Evolutionary conservation across 2,329 filamentous ascomycete species (phyloP), one percentile per base, ranked within the genome.

Genomic region (Rutstroemia sp.): DNA sequence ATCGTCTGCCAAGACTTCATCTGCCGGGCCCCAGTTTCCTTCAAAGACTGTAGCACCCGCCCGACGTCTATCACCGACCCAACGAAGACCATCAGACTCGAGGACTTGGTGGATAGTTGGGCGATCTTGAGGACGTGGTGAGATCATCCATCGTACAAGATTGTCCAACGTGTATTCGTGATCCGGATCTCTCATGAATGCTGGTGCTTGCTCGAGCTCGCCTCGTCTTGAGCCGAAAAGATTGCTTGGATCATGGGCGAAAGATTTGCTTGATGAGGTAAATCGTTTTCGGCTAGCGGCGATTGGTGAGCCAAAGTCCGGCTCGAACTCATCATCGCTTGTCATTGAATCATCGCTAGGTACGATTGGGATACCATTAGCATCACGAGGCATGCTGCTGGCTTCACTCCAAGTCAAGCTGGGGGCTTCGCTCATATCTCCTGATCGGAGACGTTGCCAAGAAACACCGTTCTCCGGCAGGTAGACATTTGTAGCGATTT

Each of bases 21-120:
- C 77, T n/a, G 75, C 85, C 34, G 92, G 92, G 4, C 94, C 94
- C 88, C 92, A 99, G 69, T 89, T 94, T 60, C 94, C 94, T 73
- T 99, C 94, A 65, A 88, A 99, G 53, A 99, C 85, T 0, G 91
- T 96, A n/a, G 94, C 94, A 46, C 91, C 89, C 10, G 91, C 89
- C 55, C 87, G 84, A 55, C 91, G 84, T 60, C 91, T 84, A 51
- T 77, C 75, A 54, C 84, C 81, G 34, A 95, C 87, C 88, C 94
- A 99, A 59, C 79, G 80, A 52, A 96, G 79, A 23, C 90, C 89
- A 49, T 85, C 83, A 1, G 85, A 80, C 47, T 80, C 74, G 48
- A 96, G 79, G 10, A 99, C 74, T 61, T 95, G 81, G 52, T 87
- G 79, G 23, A 90, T 81, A 1, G 79, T 81, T 4, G 92, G 94